Conservation (phyloP, 169 alveolate genomes). For the Cryptosporidium sp. region DNA sequence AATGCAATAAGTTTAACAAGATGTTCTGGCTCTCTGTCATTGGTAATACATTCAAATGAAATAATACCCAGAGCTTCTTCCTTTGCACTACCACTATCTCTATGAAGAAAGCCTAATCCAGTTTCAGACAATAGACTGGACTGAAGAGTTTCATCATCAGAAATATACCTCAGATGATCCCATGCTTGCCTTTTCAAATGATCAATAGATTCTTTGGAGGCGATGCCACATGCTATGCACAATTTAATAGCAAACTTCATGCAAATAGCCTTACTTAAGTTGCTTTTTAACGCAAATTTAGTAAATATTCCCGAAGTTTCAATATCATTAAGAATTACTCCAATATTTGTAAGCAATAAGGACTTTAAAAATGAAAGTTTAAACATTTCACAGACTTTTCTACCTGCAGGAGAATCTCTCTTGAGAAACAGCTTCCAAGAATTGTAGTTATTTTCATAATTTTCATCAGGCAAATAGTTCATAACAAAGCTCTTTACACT, state of each 20-base stretch:
- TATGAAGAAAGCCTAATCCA: conserved; percentile 90
- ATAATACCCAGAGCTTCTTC: conserved; percentile 91
- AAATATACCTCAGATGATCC: conserved; percentile 51
- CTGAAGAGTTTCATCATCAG: conserved; percentile 74
- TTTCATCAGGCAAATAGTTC: conserved; percentile 57
- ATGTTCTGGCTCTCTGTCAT: conserved; percentile 91
- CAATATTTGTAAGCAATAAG: conserved; percentile 48
- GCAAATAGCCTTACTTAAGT: conserved; percentile 49
- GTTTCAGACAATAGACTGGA: conserved; percentile 89
- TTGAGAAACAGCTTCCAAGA: conserved; percentile 45
- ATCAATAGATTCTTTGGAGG: conserved; percentile 2
- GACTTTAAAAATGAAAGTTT: conserved; percentile 38
- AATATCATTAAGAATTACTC: conserved; percentile 44
- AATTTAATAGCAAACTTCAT: conserved; percentile 46
- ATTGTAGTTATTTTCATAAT: conserved; percentile 38
- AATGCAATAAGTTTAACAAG: conserved; percentile 90
- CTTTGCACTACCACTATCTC: conserved; percentile 93
- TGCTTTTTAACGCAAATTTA: conserved; percentile 51
- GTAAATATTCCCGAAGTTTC: conserved; percentile 67
- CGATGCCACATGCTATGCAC: conserved; percentile 29
- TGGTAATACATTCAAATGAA: conserved; percentile 90
- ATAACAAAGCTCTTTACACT: conserved; percentile 43
- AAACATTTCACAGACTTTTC: conserved; percentile 51
- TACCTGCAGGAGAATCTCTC: conserved; percentile 71
- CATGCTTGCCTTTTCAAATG: conserved; percentile 70